phyloP scores from a whole-genome alignment of 148 eudicot species.

The Mesembryanthemum crystallinum region DNA sequence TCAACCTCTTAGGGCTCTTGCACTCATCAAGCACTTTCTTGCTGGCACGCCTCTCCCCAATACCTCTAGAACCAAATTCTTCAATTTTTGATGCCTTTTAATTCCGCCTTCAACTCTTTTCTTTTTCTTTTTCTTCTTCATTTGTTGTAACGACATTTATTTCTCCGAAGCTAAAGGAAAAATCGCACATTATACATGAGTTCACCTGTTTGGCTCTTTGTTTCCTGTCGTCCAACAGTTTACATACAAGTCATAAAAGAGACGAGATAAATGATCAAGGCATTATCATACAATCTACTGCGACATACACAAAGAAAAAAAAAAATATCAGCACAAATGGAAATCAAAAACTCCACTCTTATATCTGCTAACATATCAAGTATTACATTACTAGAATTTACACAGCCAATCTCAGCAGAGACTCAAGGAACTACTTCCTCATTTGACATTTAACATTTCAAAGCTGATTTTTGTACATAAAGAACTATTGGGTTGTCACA shows the following conservation, averaged over 20 bases:
- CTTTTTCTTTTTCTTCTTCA: too few relatives aligned
- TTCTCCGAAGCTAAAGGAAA: too few relatives aligned
- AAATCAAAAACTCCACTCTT: neutral
- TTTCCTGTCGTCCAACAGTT: neutral
- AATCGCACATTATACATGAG: too few relatives aligned
- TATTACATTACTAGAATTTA: neutral
- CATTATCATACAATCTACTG: too few relatives aligned
- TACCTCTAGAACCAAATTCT: slow-evolving; percentile 22
- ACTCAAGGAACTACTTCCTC: slow-evolving; percentile 1
- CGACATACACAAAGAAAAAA: neutral
- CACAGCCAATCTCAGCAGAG: neutral
- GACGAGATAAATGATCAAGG: too few relatives aligned
- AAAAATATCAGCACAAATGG: neutral
- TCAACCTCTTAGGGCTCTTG: slow-evolving; percentile 53
- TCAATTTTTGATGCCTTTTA: neutral
- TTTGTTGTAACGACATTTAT: too few relatives aligned
- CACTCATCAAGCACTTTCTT: slow-evolving; percentile 59
- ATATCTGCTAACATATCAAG: neutral
- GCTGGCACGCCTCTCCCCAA: slow-evolving; percentile 51
- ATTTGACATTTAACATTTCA: neutral
- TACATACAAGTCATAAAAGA: neutral
- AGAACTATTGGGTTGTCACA: slow-evolving; percentile 74
- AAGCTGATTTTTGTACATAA: slow-evolving; percentile 3
- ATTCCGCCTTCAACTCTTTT: neutral
- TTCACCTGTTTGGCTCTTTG: too few relatives aligned